phyloP scores from a whole-genome alignment of 768 basidiomycete species.

The Suillus hirtellus region DNA sequence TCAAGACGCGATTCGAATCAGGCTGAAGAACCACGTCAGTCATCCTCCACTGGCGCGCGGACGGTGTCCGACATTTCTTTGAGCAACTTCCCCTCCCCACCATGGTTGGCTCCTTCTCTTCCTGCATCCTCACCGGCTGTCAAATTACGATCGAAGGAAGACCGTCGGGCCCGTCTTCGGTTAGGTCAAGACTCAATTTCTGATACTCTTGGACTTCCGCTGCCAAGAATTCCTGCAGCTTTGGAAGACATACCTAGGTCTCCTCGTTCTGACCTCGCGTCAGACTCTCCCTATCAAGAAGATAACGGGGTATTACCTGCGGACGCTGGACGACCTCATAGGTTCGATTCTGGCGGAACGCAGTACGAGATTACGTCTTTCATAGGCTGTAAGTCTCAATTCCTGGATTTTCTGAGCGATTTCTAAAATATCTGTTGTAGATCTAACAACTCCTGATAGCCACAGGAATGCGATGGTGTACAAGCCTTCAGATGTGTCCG shows the following conservation, averaged over 20 bases:
- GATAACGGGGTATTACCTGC: slow-evolving; percentile 16
- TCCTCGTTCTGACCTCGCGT: slow-evolving; percentile 16
- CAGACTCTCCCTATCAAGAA: slow-evolving; percentile 21
- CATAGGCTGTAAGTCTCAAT: slow-evolving; percentile 47
- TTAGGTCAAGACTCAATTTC: background rate
- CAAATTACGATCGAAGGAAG: slow-evolving; percentile 24
- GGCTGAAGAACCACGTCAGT: slow-evolving; percentile 17
- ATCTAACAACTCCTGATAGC: slow-evolving; percentile 32
- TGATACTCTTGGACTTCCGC: slow-evolving; percentile 10
- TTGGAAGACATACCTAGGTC: slow-evolving; percentile 23
- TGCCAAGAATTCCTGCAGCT: slow-evolving; percentile 27
- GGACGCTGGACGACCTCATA: slow-evolving; percentile 19
- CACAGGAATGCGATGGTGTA: slow-evolving; percentile 15
- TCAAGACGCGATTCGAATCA: slow-evolving; percentile 26
- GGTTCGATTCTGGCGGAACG: slow-evolving; percentile 47
- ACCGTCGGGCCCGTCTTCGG: slow-evolving; percentile 20
- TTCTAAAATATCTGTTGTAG: slow-evolving; percentile 23
- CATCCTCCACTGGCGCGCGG: slow-evolving; percentile 28
- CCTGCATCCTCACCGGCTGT: slow-evolving; percentile 18
- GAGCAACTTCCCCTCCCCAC: slow-evolving; percentile 70
- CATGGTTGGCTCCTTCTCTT: slow-evolving; percentile 32
- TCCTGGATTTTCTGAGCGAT: background rate
- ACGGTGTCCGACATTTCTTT: slow-evolving; percentile 59
- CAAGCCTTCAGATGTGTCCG: slow-evolving; percentile 10
- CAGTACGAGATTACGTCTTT: slow-evolving; percentile 78